Evolutionary conservation across 345 rosid species (phyloP), one percentile per base, ranked within the genome.

Genomic region (Alliaria petiolata): DNA sequence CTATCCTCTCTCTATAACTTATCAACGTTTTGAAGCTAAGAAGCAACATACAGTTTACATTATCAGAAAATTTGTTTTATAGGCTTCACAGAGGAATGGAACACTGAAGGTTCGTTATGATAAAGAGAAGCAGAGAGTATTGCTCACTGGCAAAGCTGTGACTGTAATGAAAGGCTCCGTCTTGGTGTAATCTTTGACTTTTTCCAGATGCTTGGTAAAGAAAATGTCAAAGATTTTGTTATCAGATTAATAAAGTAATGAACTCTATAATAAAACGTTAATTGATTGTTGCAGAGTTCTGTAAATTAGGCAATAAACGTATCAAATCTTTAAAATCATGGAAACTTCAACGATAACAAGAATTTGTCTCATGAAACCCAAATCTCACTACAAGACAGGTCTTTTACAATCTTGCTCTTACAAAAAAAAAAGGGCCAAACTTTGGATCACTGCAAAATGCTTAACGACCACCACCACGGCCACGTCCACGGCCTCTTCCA

Each of bases 401-500:
- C 71, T 58, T 49, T 66, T 58, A 74, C 67, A 58, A 66, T 67
- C 72, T 36, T 40, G 67, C 26, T 74, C 19, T 60, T 67, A 43
- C 62, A 58, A 47, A 40, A 36, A 28, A 28, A 13, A 64, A 72
- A 5, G n/a, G 38, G 45, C 30, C 45, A 26, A 45, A 45, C 69
- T 28, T 39, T 1, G 64, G 28, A 22, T 34, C 17, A 38, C 46
- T 56, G 46, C 39, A 75, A 45, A 44, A 49, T 36, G 20, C 45
- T 78, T 83, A 90, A 58, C 95, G 96, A 35, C 98, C 93, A 14
- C 96, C 61, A 50, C 96, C 97, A 42, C 98, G 85, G 2, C 88
- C 92, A 39, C 96, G 89, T 34, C 96, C 96, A 26, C 96, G 93
- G 0, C 97, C 97, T 3, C 97, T 96, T 20, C 97, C 97, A 4